Evolutionary conservation across 2,329 filamentous ascomycete genomes (phyloP).

Genomic region (Aspergillus latus): DNA sequence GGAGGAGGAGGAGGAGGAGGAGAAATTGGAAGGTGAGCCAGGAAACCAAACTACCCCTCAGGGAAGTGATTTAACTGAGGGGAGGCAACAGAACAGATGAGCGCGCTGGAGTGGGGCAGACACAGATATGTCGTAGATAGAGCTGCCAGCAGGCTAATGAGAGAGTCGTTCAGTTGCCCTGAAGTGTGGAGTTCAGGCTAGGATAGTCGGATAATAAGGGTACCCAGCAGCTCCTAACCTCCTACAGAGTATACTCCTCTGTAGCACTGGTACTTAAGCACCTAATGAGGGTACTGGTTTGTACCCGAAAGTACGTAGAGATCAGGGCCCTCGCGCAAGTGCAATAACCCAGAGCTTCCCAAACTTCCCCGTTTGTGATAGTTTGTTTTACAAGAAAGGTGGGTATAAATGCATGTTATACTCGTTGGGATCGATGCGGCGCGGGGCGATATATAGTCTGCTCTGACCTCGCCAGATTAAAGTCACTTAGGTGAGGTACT

Average conservation of each 20-base stretch:
- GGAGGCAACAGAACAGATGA: constrained; percentile 8
- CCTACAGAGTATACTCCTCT: neutral
- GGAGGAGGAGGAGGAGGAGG: neutral
- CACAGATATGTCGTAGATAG: constrained; percentile 2
- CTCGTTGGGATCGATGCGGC: neutral
- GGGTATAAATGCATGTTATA: constrained; percentile 7
- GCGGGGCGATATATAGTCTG: neutral
- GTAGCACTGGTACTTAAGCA: neutral
- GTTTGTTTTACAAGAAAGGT: constrained; percentile 5
- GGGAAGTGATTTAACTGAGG: constrained; percentile 7
- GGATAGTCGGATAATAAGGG: constrained; percentile 3
- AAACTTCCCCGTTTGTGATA: neutral
- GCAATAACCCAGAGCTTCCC: neutral
- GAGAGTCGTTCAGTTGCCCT: constrained; percentile 2
- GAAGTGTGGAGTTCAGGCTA: constrained; percentile 4
- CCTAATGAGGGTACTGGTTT: constrained; percentile 3
- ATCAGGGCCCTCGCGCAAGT: constrained; percentile 1
- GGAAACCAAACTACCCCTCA: constrained; percentile 11
- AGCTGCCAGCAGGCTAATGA: constrained; percentile 4
- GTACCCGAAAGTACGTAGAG: neutral
- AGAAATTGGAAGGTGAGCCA: neutral
- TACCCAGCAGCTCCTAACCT: neutral
- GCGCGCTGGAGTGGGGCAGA: constrained; percentile 10
- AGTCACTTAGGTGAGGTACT: neutral
- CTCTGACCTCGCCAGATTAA: constrained; percentile 1